These are phyloP conservation scores for Microbotryum violaceum DNA, from an alignment of 1,284 basidiomycete species.

Conservation along the genomic window DNA sequence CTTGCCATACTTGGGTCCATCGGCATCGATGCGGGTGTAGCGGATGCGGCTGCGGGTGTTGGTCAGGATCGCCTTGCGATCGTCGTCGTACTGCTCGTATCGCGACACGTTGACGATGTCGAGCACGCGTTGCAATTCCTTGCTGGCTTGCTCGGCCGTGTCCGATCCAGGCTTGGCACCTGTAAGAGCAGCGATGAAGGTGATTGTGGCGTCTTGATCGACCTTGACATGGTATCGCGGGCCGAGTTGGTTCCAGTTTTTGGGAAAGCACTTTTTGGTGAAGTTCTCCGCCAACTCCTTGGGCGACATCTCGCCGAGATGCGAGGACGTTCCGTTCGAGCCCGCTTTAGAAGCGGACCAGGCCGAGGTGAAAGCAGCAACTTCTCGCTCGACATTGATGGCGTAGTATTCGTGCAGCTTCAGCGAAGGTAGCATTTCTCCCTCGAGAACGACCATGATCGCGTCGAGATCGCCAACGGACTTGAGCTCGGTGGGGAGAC, in stretches of 20 bases:
- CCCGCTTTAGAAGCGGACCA: conserved; percentile 41
- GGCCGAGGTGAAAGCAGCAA: conserved; percentile 37
- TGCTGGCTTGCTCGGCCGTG: conserved; percentile 46
- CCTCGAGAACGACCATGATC: conserved; percentile 57
- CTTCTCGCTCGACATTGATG: conserved; percentile 54
- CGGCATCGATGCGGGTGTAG: conserved; percentile 68
- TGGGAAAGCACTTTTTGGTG: conserved; percentile 24
- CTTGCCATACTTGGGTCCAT: conserved; percentile 76
- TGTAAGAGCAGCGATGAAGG: conserved; percentile 61
- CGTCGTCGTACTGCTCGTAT: conserved; percentile 76
- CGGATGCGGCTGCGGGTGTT: conserved; percentile 66
- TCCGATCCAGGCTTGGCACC: conserved; percentile 47
- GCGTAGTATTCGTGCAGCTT: conserved; percentile 90
- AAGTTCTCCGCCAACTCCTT: conserved; percentile 59
- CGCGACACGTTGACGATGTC: conserved; percentile 80
- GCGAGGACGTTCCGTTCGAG: conserved; percentile 10
- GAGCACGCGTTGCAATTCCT: conserved; percentile 65
- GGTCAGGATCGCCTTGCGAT: conserved; percentile 63
- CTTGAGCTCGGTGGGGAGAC: conserved; percentile 62
- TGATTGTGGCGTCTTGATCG: conserved; percentile 55
- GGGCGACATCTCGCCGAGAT: conserved; percentile 54
- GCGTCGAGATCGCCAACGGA: conserved; percentile 60
- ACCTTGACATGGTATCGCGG: conserved; percentile 62
- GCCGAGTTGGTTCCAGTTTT: conserved; percentile 39
- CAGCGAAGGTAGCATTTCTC: conserved; percentile 53